Percentiles rank a stretch among this genome's conserved stretches.
phyloP scores from a whole-genome alignment of 441 rosid species.

The Pelargonium cotyledonis region DNA sequence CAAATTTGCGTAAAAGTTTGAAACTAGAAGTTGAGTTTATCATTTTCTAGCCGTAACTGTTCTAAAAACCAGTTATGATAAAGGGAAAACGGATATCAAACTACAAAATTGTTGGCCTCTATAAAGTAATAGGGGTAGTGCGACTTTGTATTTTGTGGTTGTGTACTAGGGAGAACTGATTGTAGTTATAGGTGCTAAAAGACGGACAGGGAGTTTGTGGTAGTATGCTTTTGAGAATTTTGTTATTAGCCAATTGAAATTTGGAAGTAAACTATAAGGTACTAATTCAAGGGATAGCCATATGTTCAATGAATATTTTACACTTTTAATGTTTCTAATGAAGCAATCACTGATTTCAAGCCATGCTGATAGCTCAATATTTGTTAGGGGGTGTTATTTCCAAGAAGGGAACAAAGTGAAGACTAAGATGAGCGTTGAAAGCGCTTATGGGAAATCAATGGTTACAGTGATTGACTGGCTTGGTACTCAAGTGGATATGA shows the following conservation, averaged over 20 bases:
- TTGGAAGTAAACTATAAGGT: no score
- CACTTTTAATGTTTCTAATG: neutral
- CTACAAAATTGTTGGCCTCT: no score
- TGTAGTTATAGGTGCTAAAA: no score
- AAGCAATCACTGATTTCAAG: slow-evolving; percentile 6
- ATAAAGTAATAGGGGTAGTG: no score
- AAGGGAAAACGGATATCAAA: no score
- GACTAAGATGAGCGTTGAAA: slow-evolving; percentile 50
- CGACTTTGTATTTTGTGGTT: no score
- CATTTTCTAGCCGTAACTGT: no score
- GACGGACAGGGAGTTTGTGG: no score
- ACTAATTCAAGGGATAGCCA: neutral
- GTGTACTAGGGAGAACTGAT: no score
- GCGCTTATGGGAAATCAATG: slow-evolving; percentile 56
- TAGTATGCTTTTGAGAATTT: no score
- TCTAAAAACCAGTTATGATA: no score
- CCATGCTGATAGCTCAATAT: slow-evolving; percentile 6
- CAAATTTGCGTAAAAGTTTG: neutral
- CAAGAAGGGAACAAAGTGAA: slow-evolving; percentile 60
- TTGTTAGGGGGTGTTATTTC: slow-evolving; percentile 73
- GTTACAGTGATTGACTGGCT: slow-evolving; percentile 68
- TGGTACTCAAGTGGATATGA: slow-evolving; percentile 48
- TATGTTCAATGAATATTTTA: neutral
- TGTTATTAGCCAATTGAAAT: no score
- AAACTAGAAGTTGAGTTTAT: neutral